Percentiles rank a stretch among this genome's conserved stretches.
Conservation (phyloP, 2,329 filamentous ascomycete species). For the Trichophyton verrucosum region DNA sequence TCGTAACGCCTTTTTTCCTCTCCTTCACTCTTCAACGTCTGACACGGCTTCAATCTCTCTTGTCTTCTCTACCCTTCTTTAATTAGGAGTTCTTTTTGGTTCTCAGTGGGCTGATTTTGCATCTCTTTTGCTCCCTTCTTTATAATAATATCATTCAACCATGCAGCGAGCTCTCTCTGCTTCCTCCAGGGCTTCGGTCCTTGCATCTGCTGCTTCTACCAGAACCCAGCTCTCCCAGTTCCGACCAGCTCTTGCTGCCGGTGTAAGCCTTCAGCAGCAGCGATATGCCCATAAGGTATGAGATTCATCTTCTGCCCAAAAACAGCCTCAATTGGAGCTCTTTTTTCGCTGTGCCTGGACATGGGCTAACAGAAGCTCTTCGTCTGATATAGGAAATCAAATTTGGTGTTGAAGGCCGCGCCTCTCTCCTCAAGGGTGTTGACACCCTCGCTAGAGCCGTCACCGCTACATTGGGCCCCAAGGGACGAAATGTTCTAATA, state of each 20-base stretch:
- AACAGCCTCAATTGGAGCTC: not conserved
- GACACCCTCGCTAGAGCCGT: conserved; percentile 95
- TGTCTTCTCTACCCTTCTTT: conserved; percentile 15
- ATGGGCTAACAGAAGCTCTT: conserved; percentile 20
- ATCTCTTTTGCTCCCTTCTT: conserved; percentile 17
- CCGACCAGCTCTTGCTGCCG: conserved; percentile 41
- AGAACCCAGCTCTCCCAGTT: conserved; percentile 49
- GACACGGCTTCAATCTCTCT: conserved; percentile 14
- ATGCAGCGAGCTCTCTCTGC: conserved; percentile 96
- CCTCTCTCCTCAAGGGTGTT: conserved; percentile 79
- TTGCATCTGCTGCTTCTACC: conserved; percentile 50
- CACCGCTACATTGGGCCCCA: conserved; percentile 88
- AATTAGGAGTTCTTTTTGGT: conserved; percentile 19
- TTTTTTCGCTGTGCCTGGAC: not conserved
- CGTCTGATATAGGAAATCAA: conserved; percentile 63
- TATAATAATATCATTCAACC: conserved; percentile 26
- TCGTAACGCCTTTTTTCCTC: conserved; percentile 21
- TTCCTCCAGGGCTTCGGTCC: conserved; percentile 64
- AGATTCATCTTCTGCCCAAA: conserved; percentile 15
- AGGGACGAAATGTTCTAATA: conserved; percentile 96
- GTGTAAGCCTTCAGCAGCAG: conserved; percentile 69
- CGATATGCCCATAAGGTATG: conserved; percentile 94
- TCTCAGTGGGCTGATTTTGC: conserved; percentile 22
- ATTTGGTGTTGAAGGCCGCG: conserved; percentile 91
- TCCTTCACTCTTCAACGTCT: conserved; percentile 18